These are phyloP conservation scores for Ophiostoma angusticollis DNA, from an alignment of 2,329 filamentous ascomycete species.

Conservation along the genomic window DNA sequence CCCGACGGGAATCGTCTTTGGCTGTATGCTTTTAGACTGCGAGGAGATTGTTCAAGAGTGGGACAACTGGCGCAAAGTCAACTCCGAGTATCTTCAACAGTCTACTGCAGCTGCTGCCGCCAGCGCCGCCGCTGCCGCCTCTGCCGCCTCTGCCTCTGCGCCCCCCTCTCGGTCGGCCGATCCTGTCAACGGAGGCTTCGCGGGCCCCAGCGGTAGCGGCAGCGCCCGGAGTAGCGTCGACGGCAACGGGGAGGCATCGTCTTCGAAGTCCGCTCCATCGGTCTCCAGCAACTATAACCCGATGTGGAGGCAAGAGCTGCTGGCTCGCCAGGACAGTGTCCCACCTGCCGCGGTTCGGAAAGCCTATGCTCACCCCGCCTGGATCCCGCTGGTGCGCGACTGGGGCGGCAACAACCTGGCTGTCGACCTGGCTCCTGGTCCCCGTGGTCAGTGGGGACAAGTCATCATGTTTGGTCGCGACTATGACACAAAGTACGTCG, in stretches of 20 bases:
- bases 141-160: constrained; percentile 45
- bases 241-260: constrained; percentile 48
- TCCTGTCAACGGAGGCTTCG: constrained; percentile 30
- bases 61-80: constrained; percentile 91
- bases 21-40: constrained; percentile 91
- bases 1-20: constrained; percentile 86
- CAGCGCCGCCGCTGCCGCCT: constrained; percentile 58
- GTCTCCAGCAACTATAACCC: constrained; percentile 31
- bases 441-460: constrained; percentile 85
- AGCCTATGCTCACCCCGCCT: constrained; percentile 82
- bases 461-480: constrained; percentile 94
- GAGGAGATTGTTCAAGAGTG: constrained; percentile 98
- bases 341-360: constrained; percentile 80
- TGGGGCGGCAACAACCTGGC: constrained; percentile 98
- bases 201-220: constrained; percentile 47
- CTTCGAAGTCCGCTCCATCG: constrained; percentile 45
- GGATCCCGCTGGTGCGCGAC: constrained; percentile 92
- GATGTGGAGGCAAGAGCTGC: constrained; percentile 74
- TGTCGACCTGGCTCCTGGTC: constrained; percentile 82
- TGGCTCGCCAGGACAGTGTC: constrained; percentile 75
- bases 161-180: too few relatives aligned
- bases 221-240: constrained; percentile 57
- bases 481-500: constrained; percentile 96
- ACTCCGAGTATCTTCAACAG: constrained; percentile 69
- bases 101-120: constrained; percentile 44